A percentile compares a stretch with the other conserved stretches of the same genome.
Evolutionary conservation across 2,329 filamentous ascomycete genomes (phyloP).

Genomic region (Massarina eburnea): DNA sequence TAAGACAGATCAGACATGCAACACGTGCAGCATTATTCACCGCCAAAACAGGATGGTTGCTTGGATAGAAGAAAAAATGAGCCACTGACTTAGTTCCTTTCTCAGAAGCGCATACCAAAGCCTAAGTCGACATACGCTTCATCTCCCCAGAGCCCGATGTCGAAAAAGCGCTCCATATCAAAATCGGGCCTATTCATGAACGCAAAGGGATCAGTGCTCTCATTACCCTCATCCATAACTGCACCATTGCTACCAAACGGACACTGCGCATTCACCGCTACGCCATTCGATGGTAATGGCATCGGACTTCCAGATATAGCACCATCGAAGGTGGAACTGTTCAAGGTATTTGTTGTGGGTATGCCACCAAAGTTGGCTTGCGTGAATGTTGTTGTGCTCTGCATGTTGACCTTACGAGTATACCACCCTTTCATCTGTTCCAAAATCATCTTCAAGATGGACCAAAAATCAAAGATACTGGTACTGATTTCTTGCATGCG

Average conservation of each 20-base stretch:
- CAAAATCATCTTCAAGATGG: conserved; percentile 32
- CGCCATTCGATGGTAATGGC: neutral
- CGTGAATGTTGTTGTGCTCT: neutral
- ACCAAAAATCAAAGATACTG: conserved; percentile 34
- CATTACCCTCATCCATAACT: conserved; percentile 3
- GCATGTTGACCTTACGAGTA: conserved; percentile 22
- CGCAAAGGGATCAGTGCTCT: conserved; percentile 20
- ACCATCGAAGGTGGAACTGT: neutral
- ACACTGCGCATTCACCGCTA: neutral
- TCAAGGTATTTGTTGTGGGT: conserved; percentile 11
- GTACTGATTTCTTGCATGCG: conserved; percentile 31
- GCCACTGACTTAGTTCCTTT: too few species aligned
- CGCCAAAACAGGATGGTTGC: too few species aligned
- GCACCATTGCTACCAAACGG: conserved; percentile 1
- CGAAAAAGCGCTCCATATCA: conserved; percentile 39
- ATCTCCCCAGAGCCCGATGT: conserved; percentile 35
- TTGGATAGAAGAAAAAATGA: too few species aligned
- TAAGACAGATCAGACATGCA: too few species aligned
- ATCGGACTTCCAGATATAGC: conserved; percentile 1
- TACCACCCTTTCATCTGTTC: conserved; percentile 35
- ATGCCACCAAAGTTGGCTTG: conserved; percentile 3
- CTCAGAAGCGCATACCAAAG: conserved; percentile 16
- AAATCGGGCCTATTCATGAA: conserved; percentile 30
- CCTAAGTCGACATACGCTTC: conserved; percentile 31
- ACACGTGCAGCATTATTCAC: too few species aligned